Conservation (phyloP, 345 rosid species). For the Jatropha curcas region DNA sequence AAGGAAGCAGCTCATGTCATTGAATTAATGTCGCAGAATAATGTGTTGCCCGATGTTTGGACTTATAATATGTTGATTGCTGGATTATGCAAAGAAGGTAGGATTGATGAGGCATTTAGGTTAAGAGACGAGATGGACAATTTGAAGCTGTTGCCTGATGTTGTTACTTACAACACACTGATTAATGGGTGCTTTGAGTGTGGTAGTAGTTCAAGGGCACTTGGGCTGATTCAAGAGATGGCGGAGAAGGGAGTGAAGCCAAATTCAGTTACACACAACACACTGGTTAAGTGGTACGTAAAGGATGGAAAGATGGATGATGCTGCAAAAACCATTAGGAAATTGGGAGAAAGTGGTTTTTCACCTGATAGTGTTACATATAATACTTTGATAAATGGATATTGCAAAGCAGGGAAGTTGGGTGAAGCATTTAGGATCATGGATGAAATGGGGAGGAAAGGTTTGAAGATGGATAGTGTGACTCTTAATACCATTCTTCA, state of each 20-base stretch:
- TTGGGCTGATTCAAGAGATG: slow-evolving; percentile 65
- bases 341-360: slow-evolving; percentile 62
- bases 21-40: slow-evolving; percentile 65
- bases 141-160: too few species aligned
- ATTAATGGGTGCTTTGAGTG: too few species aligned
- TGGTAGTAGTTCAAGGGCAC: too few species aligned
- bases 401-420: slow-evolving; percentile 65
- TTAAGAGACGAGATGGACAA: slow-evolving; percentile 68
- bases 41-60: slow-evolving; percentile 58
- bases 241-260: slow-evolving; percentile 51
- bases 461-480: slow-evolving; percentile 66
- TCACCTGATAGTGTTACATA: slow-evolving; percentile 65
- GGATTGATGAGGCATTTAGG: slow-evolving; percentile 55
- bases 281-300: slow-evolving; percentile 67
- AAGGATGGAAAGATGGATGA: slow-evolving; percentile 73
- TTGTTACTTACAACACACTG: too few species aligned
- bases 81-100: slow-evolving; percentile 62
- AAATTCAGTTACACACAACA: slow-evolving; percentile 65
- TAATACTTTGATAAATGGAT: slow-evolving; percentile 64
- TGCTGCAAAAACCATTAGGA: slow-evolving; percentile 41
- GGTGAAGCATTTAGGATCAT: slow-evolving; percentile 64
- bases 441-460: slow-evolving; percentile 72
- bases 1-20: slow-evolving; percentile 68
- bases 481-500: slow-evolving; percentile 74
- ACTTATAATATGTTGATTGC: slow-evolving; percentile 69